phyloP scores from a whole-genome alignment of 2,329 filamentous ascomycete species.

The Lecanicillium sp. region DNA sequence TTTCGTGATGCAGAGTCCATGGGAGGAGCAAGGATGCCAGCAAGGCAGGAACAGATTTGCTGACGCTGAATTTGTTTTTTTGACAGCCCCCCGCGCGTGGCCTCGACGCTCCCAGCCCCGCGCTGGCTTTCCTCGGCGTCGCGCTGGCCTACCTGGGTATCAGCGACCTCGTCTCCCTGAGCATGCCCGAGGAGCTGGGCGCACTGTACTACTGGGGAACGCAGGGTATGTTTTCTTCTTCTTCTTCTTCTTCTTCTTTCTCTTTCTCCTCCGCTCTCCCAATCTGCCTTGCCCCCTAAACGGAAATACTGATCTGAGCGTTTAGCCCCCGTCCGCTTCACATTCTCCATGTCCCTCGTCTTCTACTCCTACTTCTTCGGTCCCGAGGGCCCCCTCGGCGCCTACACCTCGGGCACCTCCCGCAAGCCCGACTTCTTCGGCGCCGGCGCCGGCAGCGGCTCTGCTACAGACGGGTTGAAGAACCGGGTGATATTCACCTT shows the following conservation, averaged over 20 bases:
- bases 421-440: constrained; percentile 28
- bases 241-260: background rate
- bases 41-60: background rate
- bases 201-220: constrained; percentile 59
- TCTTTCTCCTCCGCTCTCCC: too few relatives aligned
- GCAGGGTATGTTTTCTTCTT: constrained; percentile 48
- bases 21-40: too few relatives aligned
- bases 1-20: too few relatives aligned
- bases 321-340: constrained; percentile 61
- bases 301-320: too few relatives aligned
- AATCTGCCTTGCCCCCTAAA: too few relatives aligned
- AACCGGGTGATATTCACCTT: constrained; percentile 82
- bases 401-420: constrained; percentile 20
- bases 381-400: constrained; percentile 43
- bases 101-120: constrained; percentile 63
- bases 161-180: constrained; percentile 59
- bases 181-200: constrained; percentile 60
- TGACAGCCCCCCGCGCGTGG: constrained; percentile 56
- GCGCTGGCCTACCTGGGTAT: constrained; percentile 57
- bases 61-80: too few relatives aligned
- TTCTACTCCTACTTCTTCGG: constrained; percentile 61
- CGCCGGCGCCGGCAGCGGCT: constrained; percentile 32
- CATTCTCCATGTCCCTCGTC: constrained; percentile 55
- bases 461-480: constrained; percentile 64
- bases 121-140: constrained; percentile 66